Conservation (phyloP, 1,284 basidiomycete genomes). For the Leucoagaricus sp. region DNA sequence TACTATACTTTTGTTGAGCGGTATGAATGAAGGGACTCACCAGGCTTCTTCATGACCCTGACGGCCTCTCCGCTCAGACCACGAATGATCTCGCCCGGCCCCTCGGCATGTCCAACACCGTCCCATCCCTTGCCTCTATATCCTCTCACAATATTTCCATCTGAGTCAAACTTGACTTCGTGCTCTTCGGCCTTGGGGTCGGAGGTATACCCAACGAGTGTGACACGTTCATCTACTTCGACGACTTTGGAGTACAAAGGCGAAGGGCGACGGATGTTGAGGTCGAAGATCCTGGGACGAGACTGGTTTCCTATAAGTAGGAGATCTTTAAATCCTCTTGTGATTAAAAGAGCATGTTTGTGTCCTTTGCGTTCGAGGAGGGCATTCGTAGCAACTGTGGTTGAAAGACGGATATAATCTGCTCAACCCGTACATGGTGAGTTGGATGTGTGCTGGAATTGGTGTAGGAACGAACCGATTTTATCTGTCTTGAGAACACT, state of each 20-base stretch:
- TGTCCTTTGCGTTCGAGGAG: slow-evolving; percentile 93
- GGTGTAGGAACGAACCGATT: slow-evolving; percentile 60
- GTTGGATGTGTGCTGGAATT: background rate
- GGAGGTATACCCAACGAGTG: slow-evolving; percentile 89
- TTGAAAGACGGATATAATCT: slow-evolving; percentile 93
- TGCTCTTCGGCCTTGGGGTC: slow-evolving; percentile 83
- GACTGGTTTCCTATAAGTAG: slow-evolving; percentile 93
- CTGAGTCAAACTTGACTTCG: slow-evolving; percentile 71
- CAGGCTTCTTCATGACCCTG: slow-evolving; percentile 77
- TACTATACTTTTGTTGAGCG: background rate
- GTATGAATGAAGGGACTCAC: slow-evolving; percentile 34
- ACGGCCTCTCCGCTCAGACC: slow-evolving; percentile 94
- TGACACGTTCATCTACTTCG: slow-evolving; percentile 95
- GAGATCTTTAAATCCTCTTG: slow-evolving; percentile 90
- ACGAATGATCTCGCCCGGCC: slow-evolving; percentile 75
- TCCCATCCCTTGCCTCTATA: slow-evolving; percentile 81
- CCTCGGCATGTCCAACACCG: slow-evolving; percentile 63
- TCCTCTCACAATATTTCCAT: slow-evolving; percentile 65
- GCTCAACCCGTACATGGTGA: slow-evolving; percentile 3
- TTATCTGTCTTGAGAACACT: slow-evolving; percentile 75
- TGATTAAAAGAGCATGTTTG: slow-evolving; percentile 89
- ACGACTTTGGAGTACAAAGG: slow-evolving; percentile 83
- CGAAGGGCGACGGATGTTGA: slow-evolving; percentile 79
- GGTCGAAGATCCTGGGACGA: slow-evolving; percentile 87
- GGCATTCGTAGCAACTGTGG: slow-evolving; percentile 97